A percentile compares a stretch with the other conserved stretches of the same genome.
phyloP scores from a whole-genome alignment of 192 early-diverging fungal genomes.

The Backusella macrospora region DNA sequence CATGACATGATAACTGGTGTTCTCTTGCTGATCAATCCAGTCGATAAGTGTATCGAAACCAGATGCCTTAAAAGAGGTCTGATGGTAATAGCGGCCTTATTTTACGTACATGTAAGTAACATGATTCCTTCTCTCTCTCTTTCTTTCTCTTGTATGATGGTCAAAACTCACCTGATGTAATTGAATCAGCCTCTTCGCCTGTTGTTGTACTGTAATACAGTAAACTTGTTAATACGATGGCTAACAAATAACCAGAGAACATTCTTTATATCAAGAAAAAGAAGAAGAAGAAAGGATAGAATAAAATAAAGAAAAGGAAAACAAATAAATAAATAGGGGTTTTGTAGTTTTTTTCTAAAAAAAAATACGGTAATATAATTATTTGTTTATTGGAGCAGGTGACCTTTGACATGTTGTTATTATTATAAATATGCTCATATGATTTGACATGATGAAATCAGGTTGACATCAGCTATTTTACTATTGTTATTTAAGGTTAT shows the following conservation, averaged over 20 bases:
- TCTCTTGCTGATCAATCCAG: slow-evolving; percentile 13
- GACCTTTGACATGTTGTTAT: neutral
- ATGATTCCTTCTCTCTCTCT: neutral
- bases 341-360: neutral
- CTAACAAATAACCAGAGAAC: slow-evolving; percentile 1
- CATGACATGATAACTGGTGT: slow-evolving; percentile 21
- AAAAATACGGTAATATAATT: too few species aligned
- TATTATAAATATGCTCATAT: too few species aligned
- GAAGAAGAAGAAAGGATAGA: neutral
- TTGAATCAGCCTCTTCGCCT: neutral
- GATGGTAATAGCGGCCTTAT: neutral
- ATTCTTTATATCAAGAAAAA: neutral
- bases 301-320: neutral
- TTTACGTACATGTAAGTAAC: neutral
- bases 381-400: neutral
- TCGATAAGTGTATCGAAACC: neutral
- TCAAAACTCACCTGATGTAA: neutral
- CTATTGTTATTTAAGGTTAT: too few species aligned
- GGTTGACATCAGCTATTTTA: slow-evolving; percentile 6
- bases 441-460: slow-evolving; percentile 2
- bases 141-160: too few species aligned
- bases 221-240: neutral
- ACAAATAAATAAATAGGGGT: neutral
- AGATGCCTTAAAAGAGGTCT: neutral
- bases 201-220: neutral